Evolutionary conservation across 306 rosid genomes (phyloP), one percentile per base, ranked within the genome.

Genomic region (Arachis hypogaea): DNA sequence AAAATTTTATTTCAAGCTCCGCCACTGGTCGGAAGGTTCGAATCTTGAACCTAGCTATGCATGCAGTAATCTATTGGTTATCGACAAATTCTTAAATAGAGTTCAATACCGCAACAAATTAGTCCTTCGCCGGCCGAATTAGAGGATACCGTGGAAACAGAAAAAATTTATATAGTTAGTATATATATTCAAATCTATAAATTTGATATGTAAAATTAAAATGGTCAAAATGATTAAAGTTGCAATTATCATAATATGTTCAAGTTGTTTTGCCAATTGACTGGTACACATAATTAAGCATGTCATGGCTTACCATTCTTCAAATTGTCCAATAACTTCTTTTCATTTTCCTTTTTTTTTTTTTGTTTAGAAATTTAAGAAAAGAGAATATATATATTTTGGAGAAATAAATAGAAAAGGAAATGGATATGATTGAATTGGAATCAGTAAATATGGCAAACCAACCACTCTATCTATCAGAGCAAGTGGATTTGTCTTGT

Each of bases 361-460:
- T 43, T 6, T 5, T 43, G 11, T 16, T 50, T 11, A 11, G n/a
- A 50, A 50, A 50, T 11, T 50, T 50, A 7, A 11, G 2, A 8
- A 46, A 46, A 46, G n/a, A 50, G n/a, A 50, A 33, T 33, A 33
- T n/a, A 33, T 22, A 56, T 16, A 56, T 56, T 2, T 18, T 56
- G 60, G 5, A 2, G 33, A 11, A 28, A 28, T 3, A 33, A 11
- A 49, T 0, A 57, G 62, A 28, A 9, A 57, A 12, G 38, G 11
- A 57, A 57, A 22, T 57, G 62, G 14, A 29, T 11, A 22, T 7
- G 60, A 56, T 56, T 6, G 36, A 56, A 59, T 57, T 59, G 63
- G n/a, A 59, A 59, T 9, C 14, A 29, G 63, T 28, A 59, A 59
- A 59, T 59, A 59, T 59, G 63, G 14, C 42, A 59, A 33, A 33